Evolutionary conservation across 352 stramenopile genomes (phyloP).

Genomic region (Globisporangium viniferum): DNA sequence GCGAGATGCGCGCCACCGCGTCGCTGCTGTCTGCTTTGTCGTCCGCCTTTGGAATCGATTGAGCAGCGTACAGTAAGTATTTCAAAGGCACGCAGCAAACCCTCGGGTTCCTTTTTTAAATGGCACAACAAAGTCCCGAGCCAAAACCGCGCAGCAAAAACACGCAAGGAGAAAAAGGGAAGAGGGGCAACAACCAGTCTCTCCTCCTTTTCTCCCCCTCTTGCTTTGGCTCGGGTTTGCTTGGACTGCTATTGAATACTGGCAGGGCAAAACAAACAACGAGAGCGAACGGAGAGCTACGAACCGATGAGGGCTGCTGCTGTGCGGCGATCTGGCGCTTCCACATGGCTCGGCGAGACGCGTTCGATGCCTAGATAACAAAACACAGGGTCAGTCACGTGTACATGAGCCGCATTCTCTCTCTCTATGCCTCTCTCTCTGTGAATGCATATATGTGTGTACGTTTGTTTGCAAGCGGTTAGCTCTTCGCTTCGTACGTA

Average conservation of each 20-base stretch:
- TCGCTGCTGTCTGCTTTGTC: not conserved
- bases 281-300: not conserved
- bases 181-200: not conserved
- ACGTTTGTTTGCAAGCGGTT: not conserved
- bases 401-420: not conserved
- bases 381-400: not conserved
- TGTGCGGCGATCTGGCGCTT: conserved; percentile 50
- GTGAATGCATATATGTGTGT: too few species aligned
- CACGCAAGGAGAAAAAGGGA: not conserved
- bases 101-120: not conserved
- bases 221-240: not conserved
- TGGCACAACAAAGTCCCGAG: not conserved
- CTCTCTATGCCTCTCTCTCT: not conserved
- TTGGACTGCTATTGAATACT: not conserved
- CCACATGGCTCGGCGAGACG: conserved; percentile 62
- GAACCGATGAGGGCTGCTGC: conserved; percentile 6
- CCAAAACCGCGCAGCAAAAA: not conserved
- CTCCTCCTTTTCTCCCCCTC: not conserved
- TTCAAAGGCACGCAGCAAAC: not conserved
- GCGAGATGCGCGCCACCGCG: conserved; percentile 35
- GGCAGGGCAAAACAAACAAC: not conserved
- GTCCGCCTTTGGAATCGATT: conserved; percentile 10
- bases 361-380: conserved; percentile 37
- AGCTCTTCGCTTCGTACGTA: not conserved
- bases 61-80: not conserved